Base-by-base conservation (phyloP, 202 grass and related monocot species). In the Cymbopogon flexuosus region DNA sequence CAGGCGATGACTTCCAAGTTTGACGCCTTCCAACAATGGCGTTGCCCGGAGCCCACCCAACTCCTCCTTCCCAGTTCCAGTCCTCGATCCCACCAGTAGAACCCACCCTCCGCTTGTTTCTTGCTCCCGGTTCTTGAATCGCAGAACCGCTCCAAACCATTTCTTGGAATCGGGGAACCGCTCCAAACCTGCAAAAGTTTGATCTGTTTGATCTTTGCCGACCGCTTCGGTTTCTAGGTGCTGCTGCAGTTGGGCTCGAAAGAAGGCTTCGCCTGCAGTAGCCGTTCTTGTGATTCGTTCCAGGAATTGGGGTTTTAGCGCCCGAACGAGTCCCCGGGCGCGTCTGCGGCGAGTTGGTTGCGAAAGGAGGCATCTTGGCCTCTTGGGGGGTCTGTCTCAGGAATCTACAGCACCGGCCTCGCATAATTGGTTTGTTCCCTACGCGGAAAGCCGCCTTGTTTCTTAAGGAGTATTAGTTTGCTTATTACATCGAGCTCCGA, bases 1-100 rank as follows among this genome's bases (percentile, higher is more conserved):
- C 42, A 22, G 68, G 10, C 34, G 60, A 83, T 66, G 79, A 18
- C 24, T 57, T 68, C 60, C 80, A 72, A 43, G 57, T 85, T 85
- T 79, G 83, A 73, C 83, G 43, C 58, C 4, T 66, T 85, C 83
- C 11, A 33, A 40, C 67, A 14, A 63, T 59, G 36, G n/a, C 9
- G 30, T 30, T 16, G 10, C n/a, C 27, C 10, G 12, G 61, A 58
- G 11, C 39, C 24, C 3, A 62, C 27, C 10, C 16, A 31, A 46
- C 65, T 73, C 23, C 52, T 13, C 24, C 42, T 31, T 71, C 75
- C 57, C 12, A 23, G 2, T 2, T 2, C 59, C 9, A 12, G 6
- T 58, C 51, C 16, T 40, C 49, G 18, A 61, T 70, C 24, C 45
- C 16, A 43, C 45, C 60, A 58, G 30, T 85, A 40, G 69, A 80